Conservation (phyloP, 345 rosid genomes). For the Populus simonii region DNA sequence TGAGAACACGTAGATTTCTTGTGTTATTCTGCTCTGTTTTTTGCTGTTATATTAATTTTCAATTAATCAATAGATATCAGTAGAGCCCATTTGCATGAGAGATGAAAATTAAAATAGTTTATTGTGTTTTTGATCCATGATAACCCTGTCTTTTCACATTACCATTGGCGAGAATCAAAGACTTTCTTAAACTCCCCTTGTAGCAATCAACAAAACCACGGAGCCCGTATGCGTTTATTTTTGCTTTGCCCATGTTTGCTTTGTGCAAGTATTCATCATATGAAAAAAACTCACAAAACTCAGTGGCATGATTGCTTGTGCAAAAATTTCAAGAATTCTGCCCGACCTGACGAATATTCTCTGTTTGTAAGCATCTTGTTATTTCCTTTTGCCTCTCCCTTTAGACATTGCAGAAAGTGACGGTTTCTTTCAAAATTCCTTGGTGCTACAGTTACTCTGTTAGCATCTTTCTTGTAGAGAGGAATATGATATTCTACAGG, state of each 20-base stretch:
- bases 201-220: neutral
- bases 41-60: too few relatives aligned
- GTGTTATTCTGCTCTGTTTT: too few relatives aligned
- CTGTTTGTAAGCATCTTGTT: neutral
- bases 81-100: neutral
- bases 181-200: too few relatives aligned
- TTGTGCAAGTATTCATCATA: too few relatives aligned
- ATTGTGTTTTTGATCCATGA: too few relatives aligned
- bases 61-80: neutral
- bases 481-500: neutral
- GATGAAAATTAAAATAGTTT: neutral
- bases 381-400: neutral
- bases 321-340: neutral
- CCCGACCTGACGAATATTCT: neutral
- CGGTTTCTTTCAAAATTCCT: neutral
- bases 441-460: neutral
- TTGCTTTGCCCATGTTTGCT: neutral
- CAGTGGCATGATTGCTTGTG: neutral
- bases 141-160: too few relatives aligned
- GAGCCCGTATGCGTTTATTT: neutral
- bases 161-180: too few relatives aligned
- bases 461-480: neutral
- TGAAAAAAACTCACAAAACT: neutral
- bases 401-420: neutral
- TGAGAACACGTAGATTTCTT: too few relatives aligned